phyloP scores from a whole-genome alignment of 176 grass and related monocot genomes.

The Aegilops longissima region DNA sequence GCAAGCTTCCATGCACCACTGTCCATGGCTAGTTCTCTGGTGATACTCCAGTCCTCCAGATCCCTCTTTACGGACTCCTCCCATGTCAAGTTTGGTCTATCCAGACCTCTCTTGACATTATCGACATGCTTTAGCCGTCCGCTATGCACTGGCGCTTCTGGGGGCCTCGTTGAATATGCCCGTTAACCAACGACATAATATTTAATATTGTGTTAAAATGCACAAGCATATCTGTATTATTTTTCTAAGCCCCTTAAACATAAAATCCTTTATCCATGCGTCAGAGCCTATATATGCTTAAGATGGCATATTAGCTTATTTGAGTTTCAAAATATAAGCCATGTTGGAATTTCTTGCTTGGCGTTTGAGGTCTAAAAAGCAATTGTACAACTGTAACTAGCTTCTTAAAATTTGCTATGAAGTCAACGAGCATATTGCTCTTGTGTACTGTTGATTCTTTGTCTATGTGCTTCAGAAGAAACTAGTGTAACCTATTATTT shows the following conservation, averaged over 20 bases:
- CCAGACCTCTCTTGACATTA: too few relatives aligned
- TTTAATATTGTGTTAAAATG: neutral
- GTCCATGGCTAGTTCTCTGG: too few relatives aligned
- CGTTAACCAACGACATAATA: neutral
- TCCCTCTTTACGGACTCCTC: too few relatives aligned
- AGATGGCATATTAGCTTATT: slow-evolving; percentile 1
- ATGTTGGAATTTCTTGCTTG: neutral
- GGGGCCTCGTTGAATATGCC: too few relatives aligned
- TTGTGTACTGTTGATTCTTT: neutral
- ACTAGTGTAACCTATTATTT: neutral
- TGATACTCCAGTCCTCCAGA: too few relatives aligned
- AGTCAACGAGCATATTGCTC: neutral
- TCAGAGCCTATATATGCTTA: neutral
- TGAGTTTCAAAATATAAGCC: neutral
- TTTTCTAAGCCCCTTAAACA: neutral
- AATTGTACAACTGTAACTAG: neutral
- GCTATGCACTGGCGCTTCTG: too few relatives aligned
- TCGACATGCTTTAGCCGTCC: too few relatives aligned
- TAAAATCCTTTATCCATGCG: neutral
- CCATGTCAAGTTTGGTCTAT: too few relatives aligned
- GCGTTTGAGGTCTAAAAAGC: neutral
- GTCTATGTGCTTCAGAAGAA: slow-evolving; percentile 7
- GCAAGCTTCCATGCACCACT: too few relatives aligned
- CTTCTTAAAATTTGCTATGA: neutral
- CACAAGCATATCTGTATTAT: neutral